Conservation (phyloP, 352 stramenopile species). For the Blastocystis sp. region DNA sequence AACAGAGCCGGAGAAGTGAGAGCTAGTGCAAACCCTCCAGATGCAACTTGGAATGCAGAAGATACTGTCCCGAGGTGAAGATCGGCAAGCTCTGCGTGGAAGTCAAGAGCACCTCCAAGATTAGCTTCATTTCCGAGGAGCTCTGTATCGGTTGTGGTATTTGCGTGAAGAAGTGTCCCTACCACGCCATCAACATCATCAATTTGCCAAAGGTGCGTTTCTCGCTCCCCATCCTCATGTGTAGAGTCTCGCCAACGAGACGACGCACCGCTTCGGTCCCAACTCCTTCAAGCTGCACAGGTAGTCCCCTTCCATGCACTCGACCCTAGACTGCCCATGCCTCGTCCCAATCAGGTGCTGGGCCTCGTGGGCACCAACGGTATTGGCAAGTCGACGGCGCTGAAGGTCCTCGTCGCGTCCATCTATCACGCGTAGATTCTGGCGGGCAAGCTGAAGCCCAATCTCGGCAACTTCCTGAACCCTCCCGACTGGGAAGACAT, state of each 20-base stretch:
- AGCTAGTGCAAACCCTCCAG: conserved; percentile 96
- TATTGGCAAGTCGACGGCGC: conserved; percentile 98
- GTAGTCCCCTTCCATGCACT: conserved; percentile 70
- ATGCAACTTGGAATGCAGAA: conserved; percentile 97
- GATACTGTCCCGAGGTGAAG: conserved; percentile 94
- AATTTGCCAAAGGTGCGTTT: conserved; percentile 89
- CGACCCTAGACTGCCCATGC: conserved; percentile 87
- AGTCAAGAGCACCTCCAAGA: conserved; percentile 89
- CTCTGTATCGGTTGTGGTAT: conserved; percentile 99
- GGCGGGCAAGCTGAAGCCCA: conserved; percentile 97
- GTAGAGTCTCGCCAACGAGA: conserved; percentile 91
- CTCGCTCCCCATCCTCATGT: background rate
- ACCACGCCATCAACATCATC: conserved; percentile 99
- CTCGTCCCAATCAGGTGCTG: conserved; percentile 92
- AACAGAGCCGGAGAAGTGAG: background rate
- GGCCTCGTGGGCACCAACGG: conserved; percentile 98
- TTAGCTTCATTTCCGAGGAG: conserved; percentile 96
- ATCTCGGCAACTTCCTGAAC: conserved; percentile 88
- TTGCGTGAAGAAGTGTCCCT: conserved; percentile 99
- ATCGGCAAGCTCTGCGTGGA: conserved; percentile 99
- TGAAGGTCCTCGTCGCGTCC: conserved; percentile 77
- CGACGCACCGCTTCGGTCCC: conserved; percentile 97
- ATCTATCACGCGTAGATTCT: conserved; percentile 79
- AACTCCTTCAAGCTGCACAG: conserved; percentile 99
- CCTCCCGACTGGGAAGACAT: conserved; percentile 99